Conservation (phyloP, 257 asterid genomes). For the Ehretia macrophylla region DNA sequence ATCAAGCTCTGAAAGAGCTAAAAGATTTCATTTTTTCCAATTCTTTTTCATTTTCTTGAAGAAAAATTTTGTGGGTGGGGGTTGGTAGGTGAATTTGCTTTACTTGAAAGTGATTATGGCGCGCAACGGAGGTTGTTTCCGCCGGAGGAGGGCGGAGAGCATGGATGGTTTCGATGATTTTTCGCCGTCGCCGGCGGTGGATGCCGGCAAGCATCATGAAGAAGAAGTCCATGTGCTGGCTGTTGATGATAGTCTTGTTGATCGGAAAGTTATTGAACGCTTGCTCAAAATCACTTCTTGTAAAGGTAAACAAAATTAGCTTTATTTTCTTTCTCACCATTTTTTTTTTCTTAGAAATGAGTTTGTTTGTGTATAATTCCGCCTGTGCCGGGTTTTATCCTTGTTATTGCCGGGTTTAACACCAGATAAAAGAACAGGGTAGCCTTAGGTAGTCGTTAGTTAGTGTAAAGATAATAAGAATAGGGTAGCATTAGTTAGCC, state of each 20-base stretch:
- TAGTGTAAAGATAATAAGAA: too few species aligned
- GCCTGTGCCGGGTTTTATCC: too few species aligned
- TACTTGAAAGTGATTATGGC: neutral
- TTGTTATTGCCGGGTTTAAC: too few species aligned
- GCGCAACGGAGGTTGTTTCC: slow-evolving; percentile 2
- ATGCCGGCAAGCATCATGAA: slow-evolving; percentile 12
- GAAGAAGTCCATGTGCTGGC: slow-evolving; percentile 43
- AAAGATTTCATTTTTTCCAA: neutral
- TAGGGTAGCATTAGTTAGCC: too few species aligned
- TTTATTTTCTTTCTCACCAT: neutral
- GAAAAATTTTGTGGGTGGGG: too few species aligned
- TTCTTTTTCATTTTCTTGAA: neutral
- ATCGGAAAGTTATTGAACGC: slow-evolving; percentile 35
- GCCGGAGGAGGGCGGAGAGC: slow-evolving; percentile 24
- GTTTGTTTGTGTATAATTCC: too few species aligned
- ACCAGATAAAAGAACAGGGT: too few species aligned
- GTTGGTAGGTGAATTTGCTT: too few species aligned
- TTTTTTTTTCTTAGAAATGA: neutral
- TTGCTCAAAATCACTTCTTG: slow-evolving; percentile 38
- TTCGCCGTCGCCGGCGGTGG: slow-evolving; percentile 3
- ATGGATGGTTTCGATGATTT: slow-evolving; percentile 17
- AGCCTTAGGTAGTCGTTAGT: too few species aligned
- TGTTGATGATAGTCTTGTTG: slow-evolving; percentile 38
- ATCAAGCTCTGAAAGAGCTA: neutral
- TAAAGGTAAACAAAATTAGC: slow-evolving; percentile 22